phyloP scores from a whole-genome alignment of 2,329 filamentous ascomycete genomes.

The Neofusicoccum umdonicola region DNA sequence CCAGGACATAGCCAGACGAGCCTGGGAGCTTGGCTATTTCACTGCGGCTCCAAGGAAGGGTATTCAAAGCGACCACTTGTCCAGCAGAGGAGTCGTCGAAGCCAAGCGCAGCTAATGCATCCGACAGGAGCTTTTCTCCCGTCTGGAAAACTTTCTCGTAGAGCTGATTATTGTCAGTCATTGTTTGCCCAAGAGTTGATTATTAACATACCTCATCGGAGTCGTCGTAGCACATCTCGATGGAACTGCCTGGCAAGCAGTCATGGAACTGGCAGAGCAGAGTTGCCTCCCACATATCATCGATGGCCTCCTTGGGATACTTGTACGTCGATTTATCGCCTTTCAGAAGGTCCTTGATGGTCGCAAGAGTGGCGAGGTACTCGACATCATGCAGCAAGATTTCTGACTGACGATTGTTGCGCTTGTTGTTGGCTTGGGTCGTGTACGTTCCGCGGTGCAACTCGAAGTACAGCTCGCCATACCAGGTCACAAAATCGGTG shows the following conservation, averaged over 20 bases:
- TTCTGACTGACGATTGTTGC: conserved; percentile 85
- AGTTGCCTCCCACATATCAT: conserved; percentile 91
- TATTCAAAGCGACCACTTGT: conserved; percentile 67
- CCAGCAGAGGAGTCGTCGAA: conserved; percentile 50
- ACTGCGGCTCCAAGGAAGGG: conserved; percentile 78
- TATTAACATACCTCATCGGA: conserved; percentile 63
- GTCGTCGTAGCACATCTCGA: conserved; percentile 98
- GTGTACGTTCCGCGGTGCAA: conserved; percentile 96
- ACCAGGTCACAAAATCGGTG: conserved; percentile 86
- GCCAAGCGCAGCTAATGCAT: conserved; percentile 67
- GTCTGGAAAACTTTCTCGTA: conserved; percentile 81
- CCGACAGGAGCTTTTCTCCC: conserved; percentile 68
- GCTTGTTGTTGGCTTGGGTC: conserved; percentile 95
- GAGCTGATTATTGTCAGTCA: conserved; percentile 46
- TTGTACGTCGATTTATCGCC: conserved; percentile 58
- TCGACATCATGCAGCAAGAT: conserved; percentile 84
- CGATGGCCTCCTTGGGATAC: conserved; percentile 91
- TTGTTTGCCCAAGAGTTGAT: too few species aligned
- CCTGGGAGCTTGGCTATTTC: conserved; percentile 66
- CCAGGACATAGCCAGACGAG: conserved; percentile 33
- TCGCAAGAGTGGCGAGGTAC: conserved; percentile 80
- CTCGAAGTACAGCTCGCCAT: conserved; percentile 97
- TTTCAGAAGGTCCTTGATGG: conserved; percentile 60
- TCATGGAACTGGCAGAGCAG: conserved; percentile 97
- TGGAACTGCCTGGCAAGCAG: conserved; percentile 88